These are phyloP conservation scores for rapeseed (Brassica napus) DNA, from an alignment of 345 rosid genomes.

Conservation along the genomic window Da-Ae NC_063448.1:14903501-14904000, in stretches of 20 bases:
- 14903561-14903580: no score
- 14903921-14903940: background rate
- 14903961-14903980: constrained; percentile 12
- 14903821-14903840: background rate
- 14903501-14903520: background rate
- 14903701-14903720: no score
- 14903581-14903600: no score
- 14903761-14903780: background rate
- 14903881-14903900: background rate
- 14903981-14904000: constrained; percentile 52
- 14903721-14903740: no score
- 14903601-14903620: no score
- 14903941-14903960: background rate
- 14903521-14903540: background rate
- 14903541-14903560: no score
- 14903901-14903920: background rate
- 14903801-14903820: background rate
- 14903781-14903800: no score
- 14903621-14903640: no score
- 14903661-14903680: no score
- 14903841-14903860: background rate
- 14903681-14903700: no score
- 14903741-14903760: no score
- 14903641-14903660: no score
- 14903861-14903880: background rate